Conservation (phyloP, 805 yeast species). For the Candida silvatica region DNA sequence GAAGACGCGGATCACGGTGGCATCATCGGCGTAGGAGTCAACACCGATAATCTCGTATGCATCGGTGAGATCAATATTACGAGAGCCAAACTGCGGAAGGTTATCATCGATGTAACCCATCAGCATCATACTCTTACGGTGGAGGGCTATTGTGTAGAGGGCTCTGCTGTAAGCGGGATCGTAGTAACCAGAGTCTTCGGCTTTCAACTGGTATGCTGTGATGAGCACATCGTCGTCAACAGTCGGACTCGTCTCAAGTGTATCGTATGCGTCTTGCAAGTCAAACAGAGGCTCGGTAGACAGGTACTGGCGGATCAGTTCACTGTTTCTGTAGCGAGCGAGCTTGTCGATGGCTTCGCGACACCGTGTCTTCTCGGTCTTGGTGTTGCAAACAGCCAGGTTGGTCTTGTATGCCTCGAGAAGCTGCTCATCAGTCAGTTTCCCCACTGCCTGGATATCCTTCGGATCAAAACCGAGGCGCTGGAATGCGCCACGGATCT, state of each 20-base stretch:
- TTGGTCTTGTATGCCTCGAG: conserved; percentile 19
- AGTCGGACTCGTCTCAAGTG: conserved; percentile 39
- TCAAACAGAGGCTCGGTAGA: conserved; percentile 40
- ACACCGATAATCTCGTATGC: conserved; percentile 45
- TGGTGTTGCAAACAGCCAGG: conserved; percentile 13
- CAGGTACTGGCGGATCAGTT: conserved; percentile 26
- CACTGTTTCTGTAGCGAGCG: conserved; percentile 30
- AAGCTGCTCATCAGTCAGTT: conserved; percentile 20
- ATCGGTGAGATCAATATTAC: conserved; percentile 18
- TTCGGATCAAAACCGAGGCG: conserved; percentile 20
- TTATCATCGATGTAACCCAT: conserved; percentile 43
- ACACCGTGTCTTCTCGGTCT: conserved; percentile 19
- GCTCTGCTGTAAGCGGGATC: conserved; percentile 42
- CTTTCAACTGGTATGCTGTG: conserved; percentile 65
- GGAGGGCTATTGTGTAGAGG: conserved; percentile 50
- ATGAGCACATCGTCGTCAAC: conserved; percentile 65
- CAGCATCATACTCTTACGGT: conserved; percentile 48
- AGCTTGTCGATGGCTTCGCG: conserved; percentile 32
- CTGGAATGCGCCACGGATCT: conserved; percentile 22
- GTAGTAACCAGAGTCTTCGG: conserved; percentile 37
- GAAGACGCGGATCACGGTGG: conserved; percentile 42
- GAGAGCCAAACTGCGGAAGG: conserved; percentile 24
- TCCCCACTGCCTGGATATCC: conserved; percentile 11
- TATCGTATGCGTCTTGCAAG: conserved; percentile 39
- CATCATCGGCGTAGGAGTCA: conserved; percentile 44